phyloP scores from a whole-genome alignment of 1,139 yeast genomes.

The Suhomyces yuchorum region DNA sequence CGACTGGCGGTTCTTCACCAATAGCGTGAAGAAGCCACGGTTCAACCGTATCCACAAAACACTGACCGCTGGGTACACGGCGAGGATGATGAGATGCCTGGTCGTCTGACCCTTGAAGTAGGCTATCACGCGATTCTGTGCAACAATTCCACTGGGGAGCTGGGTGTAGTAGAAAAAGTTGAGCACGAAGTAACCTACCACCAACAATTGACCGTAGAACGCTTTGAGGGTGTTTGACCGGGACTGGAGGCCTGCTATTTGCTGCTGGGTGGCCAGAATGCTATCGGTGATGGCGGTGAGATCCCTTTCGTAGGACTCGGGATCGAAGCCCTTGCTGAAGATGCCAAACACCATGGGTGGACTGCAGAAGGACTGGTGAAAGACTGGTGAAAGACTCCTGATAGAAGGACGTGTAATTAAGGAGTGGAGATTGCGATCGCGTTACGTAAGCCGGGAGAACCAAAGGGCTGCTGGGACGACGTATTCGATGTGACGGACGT shows the following conservation, averaged over 20 bases:
- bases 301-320: conserved; percentile 53
- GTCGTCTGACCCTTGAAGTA: conserved; percentile 29
- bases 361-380: no score
- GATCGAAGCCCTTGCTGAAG: conserved; percentile 47
- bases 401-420: background rate
- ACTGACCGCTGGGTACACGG: conserved; percentile 31
- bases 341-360: conserved; percentile 27
- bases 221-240: conserved; percentile 24
- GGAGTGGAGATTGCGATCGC: background rate
- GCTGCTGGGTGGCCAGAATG: conserved; percentile 39
- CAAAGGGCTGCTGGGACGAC: background rate
- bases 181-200: conserved; percentile 34
- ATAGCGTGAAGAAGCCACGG: conserved; percentile 25
- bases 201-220: conserved; percentile 28
- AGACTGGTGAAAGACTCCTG: no score
- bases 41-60: conserved; percentile 25
- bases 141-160: conserved; percentile 22
- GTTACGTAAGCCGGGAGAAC: background rate
- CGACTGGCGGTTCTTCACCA: conserved; percentile 25
- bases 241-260: conserved; percentile 24
- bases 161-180: conserved; percentile 29
- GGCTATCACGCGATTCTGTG: conserved; percentile 24
- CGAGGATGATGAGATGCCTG: conserved; percentile 19
- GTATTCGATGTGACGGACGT: background rate
- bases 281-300: conserved; percentile 44